These are phyloP conservation scores for Musa acuminata DNA, from an alignment of 176 grass and related monocot genomes.

Conservation along the genomic window DNA sequence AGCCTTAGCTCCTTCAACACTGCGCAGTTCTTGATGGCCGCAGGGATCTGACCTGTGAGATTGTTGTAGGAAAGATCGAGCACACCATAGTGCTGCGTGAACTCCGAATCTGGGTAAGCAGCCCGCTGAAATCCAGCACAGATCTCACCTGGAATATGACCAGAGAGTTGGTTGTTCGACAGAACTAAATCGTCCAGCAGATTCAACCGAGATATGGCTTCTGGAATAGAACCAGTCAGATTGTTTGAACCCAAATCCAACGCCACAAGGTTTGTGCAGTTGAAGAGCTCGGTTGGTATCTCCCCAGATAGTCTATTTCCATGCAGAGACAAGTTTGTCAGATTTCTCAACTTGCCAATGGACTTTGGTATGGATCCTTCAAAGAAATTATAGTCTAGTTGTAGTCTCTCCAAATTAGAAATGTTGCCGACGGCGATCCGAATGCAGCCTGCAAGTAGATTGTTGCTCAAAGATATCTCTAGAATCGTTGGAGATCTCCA, in stretches of 20 bases:
- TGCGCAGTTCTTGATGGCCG: slow-evolving; percentile 51
- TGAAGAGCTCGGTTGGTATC: slow-evolving; percentile 77
- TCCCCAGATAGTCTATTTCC: slow-evolving; percentile 71
- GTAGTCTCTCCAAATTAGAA: slow-evolving; percentile 44
- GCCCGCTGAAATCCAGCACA: slow-evolving; percentile 63
- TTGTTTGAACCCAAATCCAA: slow-evolving; percentile 77
- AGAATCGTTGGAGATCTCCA: slow-evolving; percentile 65
- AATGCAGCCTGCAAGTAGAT: slow-evolving; percentile 55
- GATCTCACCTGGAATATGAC: slow-evolving; percentile 59
- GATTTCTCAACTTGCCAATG: slow-evolving; percentile 57
- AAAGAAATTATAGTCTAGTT: slow-evolving; percentile 67
- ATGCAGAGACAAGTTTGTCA: slow-evolving; percentile 71
- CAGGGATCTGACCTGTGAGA: slow-evolving; percentile 61
- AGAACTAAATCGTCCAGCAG: slow-evolving; percentile 76
- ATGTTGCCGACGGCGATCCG: slow-evolving; percentile 49
- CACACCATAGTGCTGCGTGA: slow-evolving; percentile 82
- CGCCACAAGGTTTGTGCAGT: slow-evolving; percentile 67
- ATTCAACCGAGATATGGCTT: slow-evolving; percentile 57
- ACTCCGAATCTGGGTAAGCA: slow-evolving; percentile 75
- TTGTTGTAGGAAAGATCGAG: slow-evolving; percentile 84
- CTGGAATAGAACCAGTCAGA: slow-evolving; percentile 59
- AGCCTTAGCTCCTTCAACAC: slow-evolving; percentile 57
- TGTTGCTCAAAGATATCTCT: slow-evolving; percentile 63
- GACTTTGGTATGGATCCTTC: slow-evolving; percentile 58
- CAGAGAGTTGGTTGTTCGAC: slow-evolving; percentile 65